Conservation (phyloP, 352 stramenopile genomes). For the Paralagenidium karlingii region DNA sequence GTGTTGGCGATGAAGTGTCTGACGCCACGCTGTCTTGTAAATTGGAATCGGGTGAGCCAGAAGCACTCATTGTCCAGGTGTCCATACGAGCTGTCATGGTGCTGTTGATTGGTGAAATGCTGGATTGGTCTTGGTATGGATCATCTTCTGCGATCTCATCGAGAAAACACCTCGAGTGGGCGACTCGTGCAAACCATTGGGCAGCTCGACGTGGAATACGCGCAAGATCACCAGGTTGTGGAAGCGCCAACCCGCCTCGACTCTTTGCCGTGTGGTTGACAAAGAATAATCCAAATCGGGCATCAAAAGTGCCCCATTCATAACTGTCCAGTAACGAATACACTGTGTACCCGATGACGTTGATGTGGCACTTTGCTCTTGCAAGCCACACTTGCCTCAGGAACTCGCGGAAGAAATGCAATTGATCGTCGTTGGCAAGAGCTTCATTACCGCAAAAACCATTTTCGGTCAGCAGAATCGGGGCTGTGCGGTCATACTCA, state of each 20-base stretch:
- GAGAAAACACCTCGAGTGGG: slow-evolving; percentile 51
- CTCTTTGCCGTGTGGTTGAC: slow-evolving; percentile 21
- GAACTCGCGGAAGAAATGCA: slow-evolving; percentile 47
- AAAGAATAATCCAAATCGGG: slow-evolving; percentile 18
- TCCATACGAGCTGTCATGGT: no score
- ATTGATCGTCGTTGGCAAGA: slow-evolving; percentile 42
- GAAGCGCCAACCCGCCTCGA: slow-evolving; percentile 2
- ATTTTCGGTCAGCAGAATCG: slow-evolving; percentile 54
- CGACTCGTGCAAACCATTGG: slow-evolving; percentile 39
- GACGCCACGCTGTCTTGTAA: no score
- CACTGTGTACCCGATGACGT: slow-evolving; percentile 85
- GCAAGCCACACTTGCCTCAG: slow-evolving; percentile 44
- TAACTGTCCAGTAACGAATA: slow-evolving; percentile 93
- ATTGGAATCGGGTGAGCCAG: no score
- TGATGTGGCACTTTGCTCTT: slow-evolving; percentile 37
- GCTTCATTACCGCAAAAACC: slow-evolving; percentile 48
- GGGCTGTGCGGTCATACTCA: slow-evolving; percentile 14
- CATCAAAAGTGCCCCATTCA: slow-evolving; percentile 60
- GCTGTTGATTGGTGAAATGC: no score
- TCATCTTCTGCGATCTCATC: no score
- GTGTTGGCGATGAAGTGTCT: no score
- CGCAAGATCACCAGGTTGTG: slow-evolving; percentile 11
- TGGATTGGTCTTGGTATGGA: no score
- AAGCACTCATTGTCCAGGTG: no score
- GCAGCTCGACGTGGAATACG: slow-evolving; percentile 31